Conservation (phyloP, 1,284 basidiomycete genomes). For the Moniliella sp. region DNA sequence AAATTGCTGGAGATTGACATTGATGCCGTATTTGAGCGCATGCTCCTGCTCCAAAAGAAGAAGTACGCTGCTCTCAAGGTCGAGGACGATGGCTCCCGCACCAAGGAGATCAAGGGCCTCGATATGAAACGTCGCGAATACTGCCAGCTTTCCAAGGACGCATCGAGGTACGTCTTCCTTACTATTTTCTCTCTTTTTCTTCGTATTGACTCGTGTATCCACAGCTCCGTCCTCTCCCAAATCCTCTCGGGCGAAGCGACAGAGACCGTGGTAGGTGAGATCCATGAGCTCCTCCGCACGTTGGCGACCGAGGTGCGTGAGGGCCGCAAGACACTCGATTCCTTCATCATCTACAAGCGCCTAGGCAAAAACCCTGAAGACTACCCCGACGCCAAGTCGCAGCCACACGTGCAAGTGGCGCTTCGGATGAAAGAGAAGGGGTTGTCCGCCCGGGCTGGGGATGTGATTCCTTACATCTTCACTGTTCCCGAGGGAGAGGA, state of each 20-base stretch:
- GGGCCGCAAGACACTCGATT: conserved; percentile 60
- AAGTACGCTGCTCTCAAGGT: conserved; percentile 87
- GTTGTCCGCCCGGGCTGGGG: conserved; percentile 56
- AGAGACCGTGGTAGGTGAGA: conserved; percentile 67
- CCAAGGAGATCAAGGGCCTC: conserved; percentile 73
- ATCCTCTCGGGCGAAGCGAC: conserved; percentile 76
- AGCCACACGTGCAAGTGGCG: conserved; percentile 91
- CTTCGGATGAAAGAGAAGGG: conserved; percentile 70
- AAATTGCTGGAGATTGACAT: conserved; percentile 87
- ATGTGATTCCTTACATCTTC: conserved; percentile 90
- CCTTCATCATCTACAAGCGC: conserved; percentile 56
- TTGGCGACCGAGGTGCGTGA: conserved; percentile 55
- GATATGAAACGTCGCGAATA: conserved; percentile 98
- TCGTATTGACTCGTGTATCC: too few relatives aligned
- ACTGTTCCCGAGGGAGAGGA: conserved; percentile 59
- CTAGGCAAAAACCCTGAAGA: conserved; percentile 39
- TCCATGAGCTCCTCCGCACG: conserved; percentile 68
- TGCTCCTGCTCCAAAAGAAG: conserved; percentile 89
- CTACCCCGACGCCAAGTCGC: conserved; percentile 79
- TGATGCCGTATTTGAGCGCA: conserved; percentile 75
- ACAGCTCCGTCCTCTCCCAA: too few relatives aligned
- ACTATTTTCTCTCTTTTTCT: too few relatives aligned
- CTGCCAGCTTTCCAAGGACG: conserved; percentile 68
- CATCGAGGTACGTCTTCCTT: conserved; percentile 73
- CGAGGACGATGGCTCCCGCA: conserved; percentile 35